Evolutionary conservation across 2,329 filamentous ascomycete species (phyloP).

Genomic region (Talaromyces islandicus): DNA sequence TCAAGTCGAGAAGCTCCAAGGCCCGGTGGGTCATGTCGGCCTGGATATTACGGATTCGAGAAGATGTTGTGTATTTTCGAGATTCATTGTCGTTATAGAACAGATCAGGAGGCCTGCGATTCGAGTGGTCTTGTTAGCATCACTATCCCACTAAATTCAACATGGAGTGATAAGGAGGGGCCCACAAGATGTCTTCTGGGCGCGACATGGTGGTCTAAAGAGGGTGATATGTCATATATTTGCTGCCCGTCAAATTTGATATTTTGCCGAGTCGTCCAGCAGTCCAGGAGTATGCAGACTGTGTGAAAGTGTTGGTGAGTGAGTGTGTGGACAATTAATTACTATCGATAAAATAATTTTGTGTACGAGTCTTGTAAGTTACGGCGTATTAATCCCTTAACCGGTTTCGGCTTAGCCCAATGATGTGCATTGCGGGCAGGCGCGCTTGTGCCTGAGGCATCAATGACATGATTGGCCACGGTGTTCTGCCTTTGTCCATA

Average conservation of each 20-base stretch:
- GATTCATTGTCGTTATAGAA: slow-evolving; percentile 97
- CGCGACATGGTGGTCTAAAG: slow-evolving; percentile 70
- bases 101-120: slow-evolving; percentile 76
- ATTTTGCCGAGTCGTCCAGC: background rate
- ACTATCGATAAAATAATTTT: slow-evolving; percentile 2
- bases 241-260: background rate
- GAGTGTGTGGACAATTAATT: background rate
- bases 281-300: background rate
- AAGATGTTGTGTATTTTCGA: slow-evolving; percentile 94
- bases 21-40: slow-evolving; percentile 90
- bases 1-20: slow-evolving; percentile 80
- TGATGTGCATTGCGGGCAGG: background rate
- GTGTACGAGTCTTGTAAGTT: background rate
- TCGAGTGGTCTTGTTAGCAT: background rate
- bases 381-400: background rate
- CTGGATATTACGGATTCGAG: slow-evolving; percentile 92
- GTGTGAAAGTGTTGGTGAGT: background rate
- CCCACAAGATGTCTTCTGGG: slow-evolving; percentile 88
- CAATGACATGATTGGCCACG: background rate
- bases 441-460: slow-evolving; percentile 5
- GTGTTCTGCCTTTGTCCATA: background rate
- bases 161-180: slow-evolving; percentile 12
- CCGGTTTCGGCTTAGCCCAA: background rate
- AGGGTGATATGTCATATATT: background rate
- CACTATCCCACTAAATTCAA: slow-evolving; percentile 15